Base-by-base conservation (phyloP, 106 monocot species). In the Chionographis japonica region DNA sequence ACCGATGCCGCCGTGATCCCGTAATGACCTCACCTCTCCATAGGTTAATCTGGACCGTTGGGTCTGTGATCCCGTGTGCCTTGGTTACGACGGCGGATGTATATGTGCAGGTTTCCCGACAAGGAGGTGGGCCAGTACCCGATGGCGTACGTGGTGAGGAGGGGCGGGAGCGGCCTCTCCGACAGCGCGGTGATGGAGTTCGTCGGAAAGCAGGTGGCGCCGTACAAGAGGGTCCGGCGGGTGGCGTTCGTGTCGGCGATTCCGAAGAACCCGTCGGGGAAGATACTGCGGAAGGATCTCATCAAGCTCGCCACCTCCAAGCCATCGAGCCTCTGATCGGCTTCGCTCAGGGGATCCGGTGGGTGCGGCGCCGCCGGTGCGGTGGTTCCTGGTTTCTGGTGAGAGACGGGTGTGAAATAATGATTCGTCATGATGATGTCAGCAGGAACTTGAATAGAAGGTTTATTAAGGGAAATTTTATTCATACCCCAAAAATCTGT, bases 211-310 rank as follows among this genome's bases (percentile, higher is more conserved):
- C 59, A 88, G 88, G 94, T 94, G 50, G 94, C 94, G 13, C 91
- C 94, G 15, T 95, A 95, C 88, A 95, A 95, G 88, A 85, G 63
- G 50, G 50, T 95, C 35, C 67, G 94, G 62, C 63, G 77, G 60
- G 94, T 95, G 15, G 88, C 94, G 0, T 95, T 95, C 71, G 77
- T 84, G 0, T 20, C 74, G 61, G 62, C 70, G 2, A 79, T 95
- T 56, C 94, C 94, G 0, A 95, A 95, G 83, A 95, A 88, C 62
- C 75, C 94, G 6, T 91, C 91, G 0, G 94, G 94, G 12, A 95
- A 95, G 58, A 91, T 91, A 62, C 77, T 95, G 37, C 80, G 94
- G 72, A 95, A 95, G 82, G 94, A 95, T 74, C 88, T 91, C 37
- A 81, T 91, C 76, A 88, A 88, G 66, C 91, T 91, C 9, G 88